Evolutionary conservation across 257 asterid genomes (phyloP).

Genomic region (Solanum habrochaites): DNA sequence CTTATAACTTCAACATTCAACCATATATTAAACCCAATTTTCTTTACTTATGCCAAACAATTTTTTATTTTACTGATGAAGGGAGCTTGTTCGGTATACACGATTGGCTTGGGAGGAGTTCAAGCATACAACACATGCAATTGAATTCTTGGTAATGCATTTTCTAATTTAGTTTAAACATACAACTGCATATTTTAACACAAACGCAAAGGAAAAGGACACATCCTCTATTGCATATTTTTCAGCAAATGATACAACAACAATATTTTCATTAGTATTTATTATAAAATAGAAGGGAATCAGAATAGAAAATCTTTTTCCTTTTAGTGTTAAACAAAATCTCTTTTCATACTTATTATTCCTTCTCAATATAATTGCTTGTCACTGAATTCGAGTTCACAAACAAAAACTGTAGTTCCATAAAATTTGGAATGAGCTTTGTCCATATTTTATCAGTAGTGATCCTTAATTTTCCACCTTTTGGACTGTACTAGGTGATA

Average conservation of each 20-base stretch:
- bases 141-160: conserved; percentile 81
- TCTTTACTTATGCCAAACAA: conserved; percentile 23
- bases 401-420: neutral
- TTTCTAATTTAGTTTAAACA: neutral
- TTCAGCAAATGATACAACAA: neutral
- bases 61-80: conserved; percentile 5
- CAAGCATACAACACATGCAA: conserved; percentile 94
- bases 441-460: neutral
- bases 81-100: conserved; percentile 57
- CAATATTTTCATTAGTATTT: neutral
- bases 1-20: neutral
- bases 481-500: conserved; percentile 56
- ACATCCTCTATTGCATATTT: neutral
- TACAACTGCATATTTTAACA: neutral
- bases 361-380: neutral
- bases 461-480: neutral
- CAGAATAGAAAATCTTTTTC: neutral
- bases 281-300: neutral
- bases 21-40: neutral
- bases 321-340: neutral
- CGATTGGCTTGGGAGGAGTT: conserved; percentile 99
- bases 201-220: neutral
- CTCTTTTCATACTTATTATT: neutral
- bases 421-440: neutral
- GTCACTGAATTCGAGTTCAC: neutral